Base-by-base conservation (phyloP, 2,329 filamentous ascomycete species). In the Colletotrichum paranaense region DNA sequence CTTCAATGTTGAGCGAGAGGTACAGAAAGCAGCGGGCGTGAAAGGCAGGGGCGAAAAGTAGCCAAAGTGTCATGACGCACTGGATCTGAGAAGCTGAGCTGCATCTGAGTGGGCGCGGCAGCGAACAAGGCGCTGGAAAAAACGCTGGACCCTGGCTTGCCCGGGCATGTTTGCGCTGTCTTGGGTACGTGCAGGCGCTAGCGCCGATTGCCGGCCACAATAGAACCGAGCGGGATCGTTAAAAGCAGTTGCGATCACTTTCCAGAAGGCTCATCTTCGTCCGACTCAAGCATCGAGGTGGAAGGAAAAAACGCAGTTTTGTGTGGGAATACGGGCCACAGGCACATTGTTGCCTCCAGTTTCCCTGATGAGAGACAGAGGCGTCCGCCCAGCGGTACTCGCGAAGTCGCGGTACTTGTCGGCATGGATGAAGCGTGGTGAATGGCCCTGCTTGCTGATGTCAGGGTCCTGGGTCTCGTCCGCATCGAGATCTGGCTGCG, bases 381-480 rank as follows among this genome's bases (percentile, higher is more conserved):
- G 60, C 56, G 60, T 70, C 66, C 46, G 53, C 30, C 53, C 42
- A 69, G 56, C 16, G 26, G 70, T 70, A 73, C 46, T 32, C n/a
- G 5, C 26, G 9, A 73, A 56, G 70, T 73, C 67, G 12, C 42
- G 46, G 70, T 70, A 73, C 70, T 70, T 73, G 35, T 60, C 26
- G 22, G 70, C 67, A 73, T 64, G 67, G 67, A 49, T 70, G 28
- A 24, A 30, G 67, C 60, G 60, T 62, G 32, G 42, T 55, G 60
- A 57, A 60, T 26, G 57, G 68, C 64, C 64, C 52, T 52, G 68
- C 52, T 64, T 65, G 67, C 70, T 70, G 67, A 70, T 73, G 70
- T 65, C 70, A 73, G 70, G 70, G 70, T 73, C 70, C 70, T 73
- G 70, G 67, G 67, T 56, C 67, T 64, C 11, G 60, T 49, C 70